Conservation (phyloP, 768 basidiomycete genomes). For the Lentinus brumalis region DNA sequence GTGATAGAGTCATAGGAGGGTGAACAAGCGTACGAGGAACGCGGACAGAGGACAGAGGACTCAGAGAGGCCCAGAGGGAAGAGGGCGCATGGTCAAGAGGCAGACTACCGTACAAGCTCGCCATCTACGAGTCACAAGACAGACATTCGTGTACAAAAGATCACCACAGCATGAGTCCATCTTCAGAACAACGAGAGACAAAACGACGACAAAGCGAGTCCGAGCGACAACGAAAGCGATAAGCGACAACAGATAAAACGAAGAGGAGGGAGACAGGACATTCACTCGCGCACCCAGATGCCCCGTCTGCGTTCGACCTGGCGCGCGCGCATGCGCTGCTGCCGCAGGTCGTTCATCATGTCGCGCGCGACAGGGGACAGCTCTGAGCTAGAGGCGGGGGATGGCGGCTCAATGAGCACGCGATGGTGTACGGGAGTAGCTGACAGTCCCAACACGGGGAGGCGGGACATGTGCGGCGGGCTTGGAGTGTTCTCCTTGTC, state of each 20-base stretch:
- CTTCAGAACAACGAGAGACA: not conserved
- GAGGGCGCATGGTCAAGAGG: too few relatives aligned
- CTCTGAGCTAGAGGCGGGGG: conserved; percentile 73
- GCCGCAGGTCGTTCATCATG: conserved; percentile 66
- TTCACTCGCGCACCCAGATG: conserved; percentile 18
- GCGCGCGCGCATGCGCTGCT: conserved; percentile 34
- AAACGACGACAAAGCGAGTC: too few relatives aligned
- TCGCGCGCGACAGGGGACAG: conserved; percentile 68
- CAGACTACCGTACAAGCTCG: too few relatives aligned
- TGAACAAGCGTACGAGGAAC: too few relatives aligned
- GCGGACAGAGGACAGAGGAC: too few relatives aligned
- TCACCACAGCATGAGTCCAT: not conserved
- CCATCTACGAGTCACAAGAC: too few relatives aligned
- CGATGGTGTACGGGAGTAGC: conserved; percentile 5
- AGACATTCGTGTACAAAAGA: too few relatives aligned
- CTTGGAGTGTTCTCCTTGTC: conserved; percentile 32
- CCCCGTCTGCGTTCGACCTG: conserved; percentile 16
- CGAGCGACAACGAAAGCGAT: not conserved
- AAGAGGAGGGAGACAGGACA: not conserved
- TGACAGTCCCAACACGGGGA: not conserved
- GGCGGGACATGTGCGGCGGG: conserved; percentile 1
- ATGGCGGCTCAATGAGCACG: conserved; percentile 41
- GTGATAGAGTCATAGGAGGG: too few relatives aligned
- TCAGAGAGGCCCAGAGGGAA: too few relatives aligned
- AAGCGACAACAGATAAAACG: not conserved